phyloP scores from a whole-genome alignment of 169 alveolate genomes.

The Plasmodium coatneyi region DNA sequence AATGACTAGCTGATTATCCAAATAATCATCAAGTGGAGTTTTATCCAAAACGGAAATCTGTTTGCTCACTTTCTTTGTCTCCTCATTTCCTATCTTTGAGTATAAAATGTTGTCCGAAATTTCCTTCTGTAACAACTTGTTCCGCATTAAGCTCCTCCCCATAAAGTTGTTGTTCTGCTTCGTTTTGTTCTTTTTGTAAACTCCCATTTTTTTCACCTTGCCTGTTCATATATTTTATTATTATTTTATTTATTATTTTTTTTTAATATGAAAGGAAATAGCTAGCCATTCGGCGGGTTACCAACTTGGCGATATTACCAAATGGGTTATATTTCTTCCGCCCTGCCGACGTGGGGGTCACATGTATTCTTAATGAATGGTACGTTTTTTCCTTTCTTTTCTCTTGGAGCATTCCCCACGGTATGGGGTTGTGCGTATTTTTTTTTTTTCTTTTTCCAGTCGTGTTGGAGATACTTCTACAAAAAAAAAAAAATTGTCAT shows the following conservation, averaged over 20 bases:
- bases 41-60: conserved; percentile 36
- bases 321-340: background rate
- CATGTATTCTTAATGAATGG: background rate
- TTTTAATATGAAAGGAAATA: background rate
- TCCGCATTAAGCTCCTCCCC: conserved; percentile 68
- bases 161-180: conserved; percentile 25
- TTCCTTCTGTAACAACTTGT: conserved; percentile 45
- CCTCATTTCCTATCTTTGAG: conserved; percentile 39
- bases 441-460: no score
- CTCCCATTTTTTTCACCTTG: conserved; percentile 16
- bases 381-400: background rate
- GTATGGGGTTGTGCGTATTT: background rate
- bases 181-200: background rate
- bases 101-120: conserved; percentile 40
- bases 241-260: no score
- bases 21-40: conserved; percentile 39
- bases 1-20: conserved; percentile 77
- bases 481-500: background rate
- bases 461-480: background rate
- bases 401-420: background rate
- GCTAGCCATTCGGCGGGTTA: background rate
- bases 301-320: background rate
- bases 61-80: conserved; percentile 10
- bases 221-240: background rate
- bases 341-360: background rate